Evolutionary conservation across 2,329 filamentous ascomycete genomes (phyloP), one percentile per base, ranked within the genome.

Genomic region (Purpureocillium takamizusanense): DNA sequence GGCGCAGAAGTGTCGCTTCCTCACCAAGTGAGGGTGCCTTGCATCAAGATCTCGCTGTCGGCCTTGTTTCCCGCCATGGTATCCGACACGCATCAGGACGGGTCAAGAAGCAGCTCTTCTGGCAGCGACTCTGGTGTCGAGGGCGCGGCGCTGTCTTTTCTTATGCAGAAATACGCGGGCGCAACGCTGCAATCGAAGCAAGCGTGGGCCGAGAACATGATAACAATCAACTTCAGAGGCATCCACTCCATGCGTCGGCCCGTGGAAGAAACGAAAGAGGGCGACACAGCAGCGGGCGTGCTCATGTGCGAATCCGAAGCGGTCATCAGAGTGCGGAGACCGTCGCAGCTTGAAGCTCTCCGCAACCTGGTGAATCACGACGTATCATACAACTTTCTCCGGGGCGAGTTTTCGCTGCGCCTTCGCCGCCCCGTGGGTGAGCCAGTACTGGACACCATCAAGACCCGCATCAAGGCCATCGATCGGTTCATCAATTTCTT

Each of bases 401-500:
- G 69, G 7, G 82, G 82, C 33, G 71, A 76, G 39, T 83, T 87
- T 54, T 70, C 70, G 13, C 63, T 87, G 38, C 67, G 72, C 7
- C 62, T 86, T 29, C 67, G 72, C 9, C 72, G 76, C 1, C 61
- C 66, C 2, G 72, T 82, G 33, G 80, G 80, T 15, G 62, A 67
- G 33, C 66, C 78, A 1, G 68, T 82, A 12, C 57, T 86, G 4
- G 66, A 71, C 4, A 62, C 67, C n/a, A 66, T 88, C 15, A 65
- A 69, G 44, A 65, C 70, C 36, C 71, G 79, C 21, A 65, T 88
- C 33, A 72, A 76, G 47, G 74, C 78, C 11, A 74, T 92, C 41
- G 77, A 84, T 50, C 75, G 81, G 15, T 69, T 92, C 21, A 78
- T 86, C 30, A 72, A 74, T 32, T 86, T 85, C 50, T 67, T 87